phyloP scores from a whole-genome alignment of 768 basidiomycete species.

The Sarcomyxa edulis region DNA sequence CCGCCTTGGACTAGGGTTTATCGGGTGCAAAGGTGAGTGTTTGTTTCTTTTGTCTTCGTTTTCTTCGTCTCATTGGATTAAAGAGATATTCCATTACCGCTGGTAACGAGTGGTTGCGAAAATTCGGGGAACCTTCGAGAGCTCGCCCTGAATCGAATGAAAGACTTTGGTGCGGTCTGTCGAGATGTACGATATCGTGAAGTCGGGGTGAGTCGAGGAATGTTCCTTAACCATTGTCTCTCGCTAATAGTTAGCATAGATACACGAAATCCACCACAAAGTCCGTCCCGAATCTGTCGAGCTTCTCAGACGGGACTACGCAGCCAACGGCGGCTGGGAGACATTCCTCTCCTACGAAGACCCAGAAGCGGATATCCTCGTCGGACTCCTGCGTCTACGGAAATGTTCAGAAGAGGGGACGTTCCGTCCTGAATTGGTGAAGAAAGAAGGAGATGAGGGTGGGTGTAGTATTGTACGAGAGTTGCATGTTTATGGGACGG shows the following conservation, averaged over 20 bases:
- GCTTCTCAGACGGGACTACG: constrained; percentile 90
- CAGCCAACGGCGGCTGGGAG: constrained; percentile 99
- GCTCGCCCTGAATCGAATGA: constrained; percentile 94
- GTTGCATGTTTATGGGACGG: constrained; percentile 96
- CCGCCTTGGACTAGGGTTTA: constrained; percentile 99
- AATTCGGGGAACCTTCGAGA: constrained; percentile 97
- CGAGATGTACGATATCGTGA: constrained; percentile 97
- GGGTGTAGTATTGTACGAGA: constrained; percentile 92
- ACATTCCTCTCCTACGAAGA: constrained; percentile 99
- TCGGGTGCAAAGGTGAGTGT: constrained; percentile 82
- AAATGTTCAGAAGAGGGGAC: constrained; percentile 98
- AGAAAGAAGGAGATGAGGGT: constrained; percentile 62
- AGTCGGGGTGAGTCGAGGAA: constrained; percentile 95
- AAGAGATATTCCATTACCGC: constrained; percentile 94
- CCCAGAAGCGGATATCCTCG: constrained; percentile 92
- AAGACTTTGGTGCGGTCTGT: constrained; percentile 97
- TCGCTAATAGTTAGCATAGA: constrained; percentile 40
- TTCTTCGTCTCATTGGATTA: constrained; percentile 1
- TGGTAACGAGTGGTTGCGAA: constrained; percentile 96
- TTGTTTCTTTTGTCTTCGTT: constrained; percentile 3
- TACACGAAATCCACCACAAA: constrained; percentile 98
- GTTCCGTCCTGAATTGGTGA: constrained; percentile 88
- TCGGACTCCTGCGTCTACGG: constrained; percentile 85
- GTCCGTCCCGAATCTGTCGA: constrained; percentile 94
- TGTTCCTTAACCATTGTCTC: constrained; percentile 21